Conservation (phyloP, 2,329 filamentous ascomycete species). For the Sclerotinia sclerotiorum region DNA sequence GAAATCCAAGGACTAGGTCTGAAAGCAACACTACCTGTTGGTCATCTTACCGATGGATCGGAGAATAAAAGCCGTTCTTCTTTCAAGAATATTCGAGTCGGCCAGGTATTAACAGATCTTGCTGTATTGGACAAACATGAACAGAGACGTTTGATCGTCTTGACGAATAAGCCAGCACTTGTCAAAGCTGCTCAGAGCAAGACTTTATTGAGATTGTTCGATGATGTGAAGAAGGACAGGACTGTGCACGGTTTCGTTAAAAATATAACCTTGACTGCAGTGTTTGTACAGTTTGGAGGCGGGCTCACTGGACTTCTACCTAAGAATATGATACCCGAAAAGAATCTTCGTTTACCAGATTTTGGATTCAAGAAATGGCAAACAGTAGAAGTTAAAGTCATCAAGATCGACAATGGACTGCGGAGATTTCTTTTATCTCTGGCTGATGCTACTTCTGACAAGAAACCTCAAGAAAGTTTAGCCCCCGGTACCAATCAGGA, state of each 20-base stretch:
- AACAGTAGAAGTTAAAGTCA: constrained; percentile 69
- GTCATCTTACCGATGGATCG: constrained; percentile 84
- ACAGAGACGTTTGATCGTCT: constrained; percentile 68
- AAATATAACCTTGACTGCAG: constrained; percentile 76
- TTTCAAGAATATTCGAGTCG: constrained; percentile 78
- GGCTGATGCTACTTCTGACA: constrained; percentile 51
- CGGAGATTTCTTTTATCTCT: constrained; percentile 68
- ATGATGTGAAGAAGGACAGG: constrained; percentile 68
- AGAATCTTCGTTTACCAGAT: constrained; percentile 63
- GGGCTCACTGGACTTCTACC: constrained; percentile 76
- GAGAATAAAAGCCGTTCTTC: constrained; percentile 73
- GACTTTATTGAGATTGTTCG: constrained; percentile 69
- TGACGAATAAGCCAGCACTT: constrained; percentile 82
- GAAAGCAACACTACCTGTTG: constrained; percentile 72
- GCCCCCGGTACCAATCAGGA: constrained; percentile 44
- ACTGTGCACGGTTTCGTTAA: constrained; percentile 77
- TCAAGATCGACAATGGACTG: constrained; percentile 68
- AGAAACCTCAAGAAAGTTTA: constrained; percentile 37
- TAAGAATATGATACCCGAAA: constrained; percentile 73
- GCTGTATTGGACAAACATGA: constrained; percentile 84
- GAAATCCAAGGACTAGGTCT: constrained; percentile 73
- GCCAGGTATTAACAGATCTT: constrained; percentile 79
- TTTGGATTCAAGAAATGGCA: constrained; percentile 81
- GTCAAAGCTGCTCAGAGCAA: constrained; percentile 71
- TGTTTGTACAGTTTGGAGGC: constrained; percentile 86